These are phyloP conservation scores for Aspergillus sp. DNA, from an alignment of 2,329 filamentous ascomycete species.

Conservation along the genomic window DNA sequence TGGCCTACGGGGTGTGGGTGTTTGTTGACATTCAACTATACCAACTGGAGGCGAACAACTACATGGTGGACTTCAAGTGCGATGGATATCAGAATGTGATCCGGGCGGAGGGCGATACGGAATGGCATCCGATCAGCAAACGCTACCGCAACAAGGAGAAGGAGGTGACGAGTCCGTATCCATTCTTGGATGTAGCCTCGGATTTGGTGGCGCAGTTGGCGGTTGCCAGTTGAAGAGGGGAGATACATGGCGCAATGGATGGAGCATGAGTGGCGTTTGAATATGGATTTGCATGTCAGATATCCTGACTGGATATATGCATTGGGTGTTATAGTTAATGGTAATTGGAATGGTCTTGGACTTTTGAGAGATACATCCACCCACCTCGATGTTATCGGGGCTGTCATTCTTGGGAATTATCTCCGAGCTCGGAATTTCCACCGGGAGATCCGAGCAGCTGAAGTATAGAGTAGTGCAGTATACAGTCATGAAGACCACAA, in stretches of 20 bases:
- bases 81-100: slow-evolving; percentile 92
- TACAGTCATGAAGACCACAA: not conserved
- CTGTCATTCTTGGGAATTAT: no score
- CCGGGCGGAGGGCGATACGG: slow-evolving; percentile 45
- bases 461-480: not conserved
- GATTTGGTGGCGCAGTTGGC: slow-evolving; percentile 90
- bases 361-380: no score
- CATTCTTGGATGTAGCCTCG: slow-evolving; percentile 90
- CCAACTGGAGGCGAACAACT: slow-evolving; percentile 86
- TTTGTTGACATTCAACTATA: slow-evolving; percentile 97
- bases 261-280: no score
- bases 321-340: no score
- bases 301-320: no score
- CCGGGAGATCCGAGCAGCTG: not conserved
- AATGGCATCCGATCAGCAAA: slow-evolving; percentile 49
- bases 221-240: slow-evolving; percentile 59
- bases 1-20: slow-evolving; percentile 74
- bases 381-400: no score
- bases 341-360: no score
- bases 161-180: slow-evolving; percentile 91
- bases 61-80: slow-evolving; percentile 97
- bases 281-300: no score
- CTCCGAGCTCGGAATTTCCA: no score
- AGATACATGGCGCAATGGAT: no score
- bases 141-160: slow-evolving; percentile 72